Base-by-base conservation (phyloP, 768 basidiomycete genomes). In the Psilocybe subaeruginosa region DNA sequence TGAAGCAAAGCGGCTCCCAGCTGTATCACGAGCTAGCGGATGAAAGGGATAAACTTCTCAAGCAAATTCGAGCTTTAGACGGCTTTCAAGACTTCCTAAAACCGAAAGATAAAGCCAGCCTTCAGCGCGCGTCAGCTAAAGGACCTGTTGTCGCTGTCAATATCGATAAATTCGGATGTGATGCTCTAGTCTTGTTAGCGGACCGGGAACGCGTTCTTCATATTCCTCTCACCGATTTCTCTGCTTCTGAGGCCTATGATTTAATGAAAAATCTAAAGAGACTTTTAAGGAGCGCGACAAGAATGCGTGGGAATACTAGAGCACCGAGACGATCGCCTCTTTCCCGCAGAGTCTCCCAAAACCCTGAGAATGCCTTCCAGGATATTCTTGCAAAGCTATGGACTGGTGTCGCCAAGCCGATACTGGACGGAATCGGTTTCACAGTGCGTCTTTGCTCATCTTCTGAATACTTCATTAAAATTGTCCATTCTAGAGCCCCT, bases 111-210 rank as follows among this genome's bases (percentile, higher is more conserved):
- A 49, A 51, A 16, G 45, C 17, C 4, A 57, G 56, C n/a, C 54
- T 65, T 30, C 39, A 61, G 14, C 14, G 31, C 16, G 51, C 61
- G 0, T 52, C 62, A 3, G 47, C 50, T 19, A 35, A 43, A 7
- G 68, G 70, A 2, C 64, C 68, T 6, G 58, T 70, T 14, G 61
- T 71, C 11, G 30, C 61, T 9, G 33, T 71, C 35, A 65, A 66
- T 49, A 39, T 63, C 29, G 31, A 61, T 53, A 37, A 59, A 47
- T 54, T 55, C 29, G 45, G 67, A 29, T 70, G 68, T 30, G 70
- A 72, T 49, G 68, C 67, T 6, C 47, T 72, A 2, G 59, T 61
- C 8, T 54, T 71, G 16, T 16, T 52, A 14, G 50, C 59, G 47
- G 55, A 30, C n/a, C 12, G 41, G 23, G 37, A 59, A 8, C 4